Evolutionary conservation across 2,329 filamentous ascomycete species (phyloP).

Genomic region (Beauveria rudraprayagi): DNA sequence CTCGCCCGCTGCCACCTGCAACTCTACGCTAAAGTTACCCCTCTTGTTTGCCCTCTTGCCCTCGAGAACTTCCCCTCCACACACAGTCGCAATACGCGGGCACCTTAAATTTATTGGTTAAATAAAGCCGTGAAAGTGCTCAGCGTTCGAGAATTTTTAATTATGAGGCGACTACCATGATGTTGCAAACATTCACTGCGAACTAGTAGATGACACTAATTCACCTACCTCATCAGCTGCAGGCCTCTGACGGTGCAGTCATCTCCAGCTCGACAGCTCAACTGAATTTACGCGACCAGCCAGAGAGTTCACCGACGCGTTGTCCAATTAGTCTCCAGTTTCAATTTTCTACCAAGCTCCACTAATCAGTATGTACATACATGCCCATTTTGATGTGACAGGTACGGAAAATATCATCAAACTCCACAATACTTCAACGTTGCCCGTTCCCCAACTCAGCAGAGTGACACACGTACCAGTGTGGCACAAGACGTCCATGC

Average conservation of each 20-base stretch:
- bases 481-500: background rate
- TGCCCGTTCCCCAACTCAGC: background rate
- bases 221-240: background rate
- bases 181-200: too few relatives aligned
- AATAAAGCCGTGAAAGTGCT: too few relatives aligned
- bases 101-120: too few relatives aligned
- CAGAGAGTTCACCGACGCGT: background rate
- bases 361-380: background rate
- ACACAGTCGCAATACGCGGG: background rate
- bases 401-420: background rate
- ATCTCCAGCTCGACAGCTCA: too few relatives aligned
- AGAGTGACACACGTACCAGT: background rate
- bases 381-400: background rate
- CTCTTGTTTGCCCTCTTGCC: background rate
- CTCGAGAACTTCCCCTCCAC: background rate
- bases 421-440: constrained; percentile 9
- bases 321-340: background rate
- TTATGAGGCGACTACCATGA: too few relatives aligned
- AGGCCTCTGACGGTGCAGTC: background rate
- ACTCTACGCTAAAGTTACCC: background rate
- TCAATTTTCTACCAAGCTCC: background rate
- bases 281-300: background rate
- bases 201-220: background rate
- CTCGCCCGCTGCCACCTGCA: background rate
- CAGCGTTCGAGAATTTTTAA: too few relatives aligned